Evolutionary conservation across 352 stramenopile genomes (phyloP), one percentile per base, ranked within the genome.

Genomic region (Phytopythium sindhum): DNA sequence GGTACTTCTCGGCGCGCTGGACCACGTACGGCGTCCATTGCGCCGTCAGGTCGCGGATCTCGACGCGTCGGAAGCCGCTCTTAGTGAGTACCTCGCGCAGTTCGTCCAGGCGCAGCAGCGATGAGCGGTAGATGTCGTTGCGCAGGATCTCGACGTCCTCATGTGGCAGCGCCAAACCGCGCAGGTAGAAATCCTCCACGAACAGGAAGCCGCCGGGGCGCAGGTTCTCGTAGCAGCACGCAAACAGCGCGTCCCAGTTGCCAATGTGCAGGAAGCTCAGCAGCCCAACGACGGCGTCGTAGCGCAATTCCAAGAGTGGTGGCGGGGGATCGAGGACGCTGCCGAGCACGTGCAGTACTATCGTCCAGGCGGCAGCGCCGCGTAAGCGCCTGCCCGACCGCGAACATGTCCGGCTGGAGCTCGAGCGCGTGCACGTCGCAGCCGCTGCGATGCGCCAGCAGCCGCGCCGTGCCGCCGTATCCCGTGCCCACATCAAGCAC

Each of bases 401-500:
- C 66, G 58, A 84, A 85, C 52, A 93, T 72, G 64, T 95, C 88
- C 0, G 72, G 72, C 63, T 96, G 88, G 28, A 96, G 68, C 61
- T 96, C 88, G n/a, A 96, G 57, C 45, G 82, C 88, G 54, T 89
- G 69, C 14, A 91, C 76, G 11, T 69, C 74, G 61, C 82, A 91
- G 45, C 78, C 77, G 57, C 81, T 84, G 60, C 79, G 77, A 41
- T 80, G 68, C 26, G 89, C 90, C 28, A 97, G 68, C 70, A 97
- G 80, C 21, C 92, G 73, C 37, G 88, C 91, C 6, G 89, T 96
- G 59, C 89, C 87, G 62, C 92, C 92, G 65, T 95, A 95, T 23
- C 92, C 92, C 58, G 89, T 92, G 57, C 90, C 92, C 44, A 98
- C 85, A 67, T 97, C 90, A 51, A 97, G 74, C 55, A 97, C 88